Percentiles rank a stretch among this genome's conserved stretches.
phyloP scores from a whole-genome alignment of 2,329 filamentous ascomycete genomes.

The Colletotrichum lupini region DNA sequence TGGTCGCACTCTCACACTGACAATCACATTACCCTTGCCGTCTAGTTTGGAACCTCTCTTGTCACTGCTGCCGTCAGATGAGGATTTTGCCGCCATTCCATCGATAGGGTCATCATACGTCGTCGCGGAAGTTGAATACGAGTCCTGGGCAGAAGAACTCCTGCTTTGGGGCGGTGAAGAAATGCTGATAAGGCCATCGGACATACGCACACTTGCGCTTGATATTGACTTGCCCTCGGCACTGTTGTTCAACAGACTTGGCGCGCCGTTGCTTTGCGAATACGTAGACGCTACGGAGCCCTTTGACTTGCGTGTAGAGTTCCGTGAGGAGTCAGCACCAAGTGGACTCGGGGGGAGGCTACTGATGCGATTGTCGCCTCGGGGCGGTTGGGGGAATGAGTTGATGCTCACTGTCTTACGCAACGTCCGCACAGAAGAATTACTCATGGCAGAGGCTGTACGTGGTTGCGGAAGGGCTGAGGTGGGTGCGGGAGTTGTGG shows the following conservation, averaged over 20 bases:
- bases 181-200: slow-evolving; percentile 80
- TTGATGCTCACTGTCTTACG: slow-evolving; percentile 94
- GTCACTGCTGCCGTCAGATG: slow-evolving; percentile 44
- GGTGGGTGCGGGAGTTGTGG: slow-evolving; percentile 61
- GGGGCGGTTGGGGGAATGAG: slow-evolving; percentile 90
- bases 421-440: slow-evolving; percentile 72
- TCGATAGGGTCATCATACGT: slow-evolving; percentile 86
- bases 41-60: slow-evolving; percentile 70
- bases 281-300: slow-evolving; percentile 66
- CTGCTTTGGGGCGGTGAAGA: slow-evolving; percentile 88
- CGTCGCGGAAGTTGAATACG: slow-evolving; percentile 89
- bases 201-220: slow-evolving; percentile 71
- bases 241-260: slow-evolving; percentile 82
- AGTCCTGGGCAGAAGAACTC: slow-evolving; percentile 91
- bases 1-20: slow-evolving; percentile 93
- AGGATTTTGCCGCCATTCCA: slow-evolving; percentile 48
- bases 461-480: slow-evolving; percentile 67
- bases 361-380: slow-evolving; percentile 66
- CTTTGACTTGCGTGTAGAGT: slow-evolving; percentile 61
- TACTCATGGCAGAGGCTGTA: slow-evolving; percentile 65
- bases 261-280: slow-evolving; percentile 59
- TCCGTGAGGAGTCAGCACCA: slow-evolving; percentile 60
- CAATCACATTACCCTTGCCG: slow-evolving; percentile 92
- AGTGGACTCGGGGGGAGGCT: slow-evolving; percentile 74
- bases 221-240: slow-evolving; percentile 81